Evolutionary conservation across 2,329 filamentous ascomycete genomes (phyloP).

Genomic region (Penicillium sp.): DNA sequence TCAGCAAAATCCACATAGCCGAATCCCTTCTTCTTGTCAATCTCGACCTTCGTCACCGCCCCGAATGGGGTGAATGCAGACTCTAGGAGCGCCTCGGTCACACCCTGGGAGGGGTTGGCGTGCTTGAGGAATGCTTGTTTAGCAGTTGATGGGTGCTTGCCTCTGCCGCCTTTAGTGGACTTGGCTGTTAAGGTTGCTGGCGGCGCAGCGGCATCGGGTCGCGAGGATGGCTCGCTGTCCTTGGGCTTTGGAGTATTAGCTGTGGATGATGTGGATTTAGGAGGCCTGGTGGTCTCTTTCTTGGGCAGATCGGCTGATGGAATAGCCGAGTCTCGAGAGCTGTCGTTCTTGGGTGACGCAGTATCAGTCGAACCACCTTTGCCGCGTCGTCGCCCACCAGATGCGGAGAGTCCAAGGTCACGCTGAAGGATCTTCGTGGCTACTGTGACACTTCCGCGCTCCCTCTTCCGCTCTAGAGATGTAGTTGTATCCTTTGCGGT

Average conservation of each 20-base stretch:
- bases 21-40: slow-evolving; percentile 92
- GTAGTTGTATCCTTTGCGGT: slow-evolving; percentile 27
- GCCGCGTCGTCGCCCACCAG: slow-evolving; percentile 43
- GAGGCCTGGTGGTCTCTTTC: slow-evolving; percentile 23
- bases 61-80: slow-evolving; percentile 74
- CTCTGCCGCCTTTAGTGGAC: slow-evolving; percentile 27
- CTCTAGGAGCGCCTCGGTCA: slow-evolving; percentile 77
- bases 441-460: slow-evolving; percentile 52
- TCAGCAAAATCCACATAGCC: slow-evolving; percentile 88
- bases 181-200: slow-evolving; percentile 20
- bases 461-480: slow-evolving; percentile 50
- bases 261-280: slow-evolving; percentile 16
- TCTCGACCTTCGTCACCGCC: slow-evolving; percentile 74
- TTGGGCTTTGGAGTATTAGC: slow-evolving; percentile 20
- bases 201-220: slow-evolving; percentile 16
- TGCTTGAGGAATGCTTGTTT: slow-evolving; percentile 70
- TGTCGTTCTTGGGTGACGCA: slow-evolving; percentile 24
- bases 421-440: slow-evolving; percentile 61
- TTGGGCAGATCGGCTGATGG: slow-evolving; percentile 14
- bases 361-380: slow-evolving; percentile 30
- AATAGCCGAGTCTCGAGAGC: slow-evolving; percentile 13
- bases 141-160: slow-evolving; percentile 30
- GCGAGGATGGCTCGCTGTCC: slow-evolving; percentile 23
- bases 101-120: slow-evolving; percentile 84
- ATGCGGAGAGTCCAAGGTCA: slow-evolving; percentile 56